Evolutionary conservation across 495 filamentous ascomycete species (phyloP), one percentile per base, ranked within the genome.

Genomic region (Hyaloscypha variabilis): DNA sequence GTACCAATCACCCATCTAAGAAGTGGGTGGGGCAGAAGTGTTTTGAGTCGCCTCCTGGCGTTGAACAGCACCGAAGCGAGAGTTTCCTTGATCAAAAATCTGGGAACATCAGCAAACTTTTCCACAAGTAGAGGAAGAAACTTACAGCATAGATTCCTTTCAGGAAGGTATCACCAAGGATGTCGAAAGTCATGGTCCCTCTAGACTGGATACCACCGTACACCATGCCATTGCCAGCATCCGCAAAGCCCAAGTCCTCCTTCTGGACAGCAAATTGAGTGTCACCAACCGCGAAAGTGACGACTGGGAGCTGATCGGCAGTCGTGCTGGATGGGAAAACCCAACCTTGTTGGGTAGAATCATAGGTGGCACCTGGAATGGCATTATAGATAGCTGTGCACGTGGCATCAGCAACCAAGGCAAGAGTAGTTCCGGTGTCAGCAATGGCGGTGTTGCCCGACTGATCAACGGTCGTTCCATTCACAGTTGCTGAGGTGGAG

Each of bases 171-270:
- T 88, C 88, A 24, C 91, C 91, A 23, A 92, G 77, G 58, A 94
- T 90, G 73, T 94, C 90, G 66, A 92, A 88, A 11, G 79, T 75
- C 77, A 86, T 80, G 60, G 76, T 73, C 14, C 91, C 91, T 39
- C 90, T 81, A 21, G 84, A 88, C 78, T 94, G 91, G 51, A 94
- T 88, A 8, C 90, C 90, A 17, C 90, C 91, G 72, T 91, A 94
- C 65, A 84, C 79, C 73, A 84, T 82, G 1, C 69, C 69, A 24
- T 73, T 66, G 3, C 68, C 68, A 23, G 67, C 71, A 61, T 71
- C 69, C 25, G 68, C 85, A 65, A 92, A 92, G 3, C 83, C 81
- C 8, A 93, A 73, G 69, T 91, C 88, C 68, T 90, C 86, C 75
- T 91, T 91, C 74, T 91, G 88, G 50, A 94, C 79, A 25, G 78